Conservation (phyloP, 2,329 filamentous ascomycete species). For the Aspergillus carbonarius region DNA sequence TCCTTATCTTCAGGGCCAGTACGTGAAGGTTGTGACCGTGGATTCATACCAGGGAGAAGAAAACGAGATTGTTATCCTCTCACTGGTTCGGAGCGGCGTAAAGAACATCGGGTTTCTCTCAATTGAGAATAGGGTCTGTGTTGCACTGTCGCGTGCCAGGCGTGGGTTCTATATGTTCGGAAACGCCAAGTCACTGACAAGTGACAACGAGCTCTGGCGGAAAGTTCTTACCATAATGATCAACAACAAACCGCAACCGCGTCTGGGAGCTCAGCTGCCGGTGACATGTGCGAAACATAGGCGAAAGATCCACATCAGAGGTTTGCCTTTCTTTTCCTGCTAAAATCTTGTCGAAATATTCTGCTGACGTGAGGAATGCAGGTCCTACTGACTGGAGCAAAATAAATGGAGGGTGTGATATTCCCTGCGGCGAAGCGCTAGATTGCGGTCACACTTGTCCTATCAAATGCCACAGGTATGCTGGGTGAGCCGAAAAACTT, state of each 20-base stretch:
- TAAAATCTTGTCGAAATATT: background rate
- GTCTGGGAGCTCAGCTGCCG: slow-evolving; percentile 56
- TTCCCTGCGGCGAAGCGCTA: slow-evolving; percentile 45
- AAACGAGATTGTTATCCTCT: slow-evolving; percentile 79
- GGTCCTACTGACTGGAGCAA: slow-evolving; percentile 55
- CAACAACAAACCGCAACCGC: slow-evolving; percentile 19
- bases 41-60: slow-evolving; percentile 92
- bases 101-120: slow-evolving; percentile 70
- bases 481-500: background rate
- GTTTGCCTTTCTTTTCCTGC: slow-evolving; percentile 24
- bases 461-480: slow-evolving; percentile 54
- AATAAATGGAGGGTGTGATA: slow-evolving; percentile 55
- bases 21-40: slow-evolving; percentile 70
- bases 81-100: slow-evolving; percentile 70
- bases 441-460: slow-evolving; percentile 55
- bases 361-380: slow-evolving; percentile 17
- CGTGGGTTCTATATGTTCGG: slow-evolving; percentile 84
- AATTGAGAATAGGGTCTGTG: slow-evolving; percentile 62
- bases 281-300: slow-evolving; percentile 63
- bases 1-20: slow-evolving; percentile 44
- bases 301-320: slow-evolving; percentile 51
- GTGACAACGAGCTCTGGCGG: slow-evolving; percentile 52
- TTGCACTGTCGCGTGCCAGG: slow-evolving; percentile 68
- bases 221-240: slow-evolving; percentile 49
- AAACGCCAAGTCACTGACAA: slow-evolving; percentile 59